Base-by-base conservation (phyloP, 768 basidiomycete species). In the Kwoniella sp. region DNA sequence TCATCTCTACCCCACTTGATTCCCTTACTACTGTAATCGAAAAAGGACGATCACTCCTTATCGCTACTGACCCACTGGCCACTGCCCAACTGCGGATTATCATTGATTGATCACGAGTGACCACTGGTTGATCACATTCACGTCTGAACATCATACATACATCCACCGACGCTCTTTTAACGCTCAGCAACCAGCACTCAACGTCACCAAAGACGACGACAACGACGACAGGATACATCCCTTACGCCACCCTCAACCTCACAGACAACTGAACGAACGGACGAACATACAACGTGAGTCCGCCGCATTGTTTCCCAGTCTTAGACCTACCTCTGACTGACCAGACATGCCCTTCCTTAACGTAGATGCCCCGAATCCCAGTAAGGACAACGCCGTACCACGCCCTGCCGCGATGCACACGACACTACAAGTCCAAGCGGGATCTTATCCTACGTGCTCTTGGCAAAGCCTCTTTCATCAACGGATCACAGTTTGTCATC, bases 401-500 rank as follows among this genome's bases (percentile, higher is more conserved):
- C 62, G 75, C 78, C 37, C 69, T 80, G 29, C 72, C 80, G 12
- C 71, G 81, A 29, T 81, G 80, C 66, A 80, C 80, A 37, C 68
- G 81, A 29, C 81, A 82, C 64, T 82, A 75, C 75, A 81, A 81
- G 59, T 74, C 78, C 51, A 82, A 79, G 57, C 76, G 81, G 41
- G 76, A 79, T 48, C 61, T 77, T 31, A 81, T 82, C 69, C 77
- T 83, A 2, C 77, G 80, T 20, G 66, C 73, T 0, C 78, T 83
- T 29, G 82, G 82, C 38, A 77, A 78, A 61, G 71, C 79, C 15
- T 76, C 80, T 1, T 78, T 79, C 66, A 78, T 81, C 72, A 82
- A 82, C 60, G 82, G 81, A 22, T 76, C 73, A 12, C 81, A 82
- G 34, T 83, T 82, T 69, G 80, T 81, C 52, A 76, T 83, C 50